Conservation (phyloP, 177 flowering plant species). For the Vitis hybrid region DNA sequence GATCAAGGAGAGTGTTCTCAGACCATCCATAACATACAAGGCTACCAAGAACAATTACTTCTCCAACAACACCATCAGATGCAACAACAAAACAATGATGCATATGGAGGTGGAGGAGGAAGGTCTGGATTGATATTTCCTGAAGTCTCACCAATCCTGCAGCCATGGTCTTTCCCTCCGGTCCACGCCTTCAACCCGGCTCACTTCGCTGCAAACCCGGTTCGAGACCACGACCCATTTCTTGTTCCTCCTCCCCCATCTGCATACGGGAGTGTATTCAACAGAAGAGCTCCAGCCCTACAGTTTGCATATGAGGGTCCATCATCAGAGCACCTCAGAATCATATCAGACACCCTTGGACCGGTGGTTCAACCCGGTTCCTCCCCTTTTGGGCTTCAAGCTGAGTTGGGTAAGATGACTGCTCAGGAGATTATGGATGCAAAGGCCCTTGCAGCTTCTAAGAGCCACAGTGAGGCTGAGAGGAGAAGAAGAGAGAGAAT, state of each 20-base stretch:
- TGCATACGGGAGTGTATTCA: conserved; percentile 49
- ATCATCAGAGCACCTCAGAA: conserved; percentile 47
- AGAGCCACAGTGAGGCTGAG: conserved; percentile 94
- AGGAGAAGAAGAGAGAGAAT: conserved; percentile 80
- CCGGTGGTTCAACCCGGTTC: conserved; percentile 42
- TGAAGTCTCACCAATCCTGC: conserved; percentile 40
- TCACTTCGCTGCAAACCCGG: conserved; percentile 28
- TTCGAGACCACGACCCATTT: conserved; percentile 40
- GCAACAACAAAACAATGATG: conserved; percentile 27
- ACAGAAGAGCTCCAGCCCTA: conserved; percentile 37
- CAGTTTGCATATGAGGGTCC: conserved; percentile 66
- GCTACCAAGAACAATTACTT: conserved; percentile 43
- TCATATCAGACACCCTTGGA: conserved; percentile 55
- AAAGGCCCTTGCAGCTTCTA: conserved; percentile 88
- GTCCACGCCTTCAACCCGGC: conserved; percentile 43
- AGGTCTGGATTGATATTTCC: conserved; percentile 34
- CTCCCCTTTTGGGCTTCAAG: conserved; percentile 56
- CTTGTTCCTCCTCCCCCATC: conserved; percentile 35
- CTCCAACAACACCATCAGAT: conserved; percentile 34
- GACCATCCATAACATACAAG: conserved; percentile 35
- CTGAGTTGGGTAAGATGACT: conserved; percentile 69
- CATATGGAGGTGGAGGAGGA: conserved; percentile 26
- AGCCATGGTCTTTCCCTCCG: conserved; percentile 63
- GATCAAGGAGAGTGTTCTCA: conserved; percentile 48
- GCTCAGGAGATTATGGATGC: conserved; percentile 95